Evolutionary conservation across 108 stramenopile species (phyloP).

Genomic region (Stephanodiscus minutulus): DNA sequence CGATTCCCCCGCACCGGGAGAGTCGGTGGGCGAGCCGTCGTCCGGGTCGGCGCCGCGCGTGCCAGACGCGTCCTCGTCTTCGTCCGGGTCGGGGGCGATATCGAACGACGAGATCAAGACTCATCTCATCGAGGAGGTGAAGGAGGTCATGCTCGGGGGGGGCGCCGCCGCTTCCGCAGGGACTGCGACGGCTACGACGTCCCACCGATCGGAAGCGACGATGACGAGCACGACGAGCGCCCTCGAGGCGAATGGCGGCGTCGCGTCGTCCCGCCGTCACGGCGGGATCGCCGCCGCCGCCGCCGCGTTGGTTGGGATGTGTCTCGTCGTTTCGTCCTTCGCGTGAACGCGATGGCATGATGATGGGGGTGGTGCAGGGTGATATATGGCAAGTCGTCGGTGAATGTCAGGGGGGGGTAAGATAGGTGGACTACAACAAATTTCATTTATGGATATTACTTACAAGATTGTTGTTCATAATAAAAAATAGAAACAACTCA

Average conservation of each 20-base stretch:
- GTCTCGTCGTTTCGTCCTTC: neutral
- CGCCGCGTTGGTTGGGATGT: neutral
- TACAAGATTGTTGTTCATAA: too few relatives aligned
- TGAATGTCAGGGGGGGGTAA: too few relatives aligned
- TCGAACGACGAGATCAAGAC: neutral
- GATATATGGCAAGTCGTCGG: too few relatives aligned
- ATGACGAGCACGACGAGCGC: neutral
- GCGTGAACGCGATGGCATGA: neutral
- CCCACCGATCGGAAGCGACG: neutral
- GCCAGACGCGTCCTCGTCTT: neutral
- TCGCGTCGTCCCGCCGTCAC: too few relatives aligned
- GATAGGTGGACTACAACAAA: too few relatives aligned
- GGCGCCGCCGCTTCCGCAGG: neutral
- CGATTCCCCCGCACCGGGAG: too few relatives aligned
- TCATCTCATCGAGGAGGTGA: neutral
- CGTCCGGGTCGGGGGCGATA: too few relatives aligned
- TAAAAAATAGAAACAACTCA: too few relatives aligned
- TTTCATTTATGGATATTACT: too few relatives aligned
- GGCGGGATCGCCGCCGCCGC: neutral
- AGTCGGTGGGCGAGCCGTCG: too few relatives aligned
- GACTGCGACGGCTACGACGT: too few relatives aligned
- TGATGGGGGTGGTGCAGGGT: too few relatives aligned
- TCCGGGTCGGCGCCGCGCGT: neutral
- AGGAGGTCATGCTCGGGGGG: neutral
- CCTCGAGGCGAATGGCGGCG: neutral